A percentile compares a stretch with the other conserved stretches of the same genome.
Conservation (phyloP, 768 basidiomycete genomes). For the Hypsizygus marmoreus region DNA sequence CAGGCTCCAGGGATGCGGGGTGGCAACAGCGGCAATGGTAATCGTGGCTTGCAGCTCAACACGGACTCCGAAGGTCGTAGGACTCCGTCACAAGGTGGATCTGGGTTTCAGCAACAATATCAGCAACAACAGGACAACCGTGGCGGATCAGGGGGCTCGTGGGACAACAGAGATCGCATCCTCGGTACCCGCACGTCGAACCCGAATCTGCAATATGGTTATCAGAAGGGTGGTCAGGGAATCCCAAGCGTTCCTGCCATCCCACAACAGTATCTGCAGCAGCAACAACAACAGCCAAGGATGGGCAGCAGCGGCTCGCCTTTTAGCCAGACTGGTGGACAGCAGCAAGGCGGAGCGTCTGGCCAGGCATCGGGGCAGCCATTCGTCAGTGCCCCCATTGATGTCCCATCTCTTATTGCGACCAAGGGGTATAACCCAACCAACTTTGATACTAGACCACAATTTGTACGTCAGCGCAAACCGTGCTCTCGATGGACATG, state of each 20-base stretch:
- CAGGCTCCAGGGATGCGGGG: slow-evolving; percentile 39
- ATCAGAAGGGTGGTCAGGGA: slow-evolving; percentile 47
- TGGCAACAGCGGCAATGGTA: slow-evolving; percentile 39
- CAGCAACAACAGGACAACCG: slow-evolving; percentile 34
- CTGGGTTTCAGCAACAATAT: slow-evolving; percentile 34
- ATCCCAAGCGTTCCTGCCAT: slow-evolving; percentile 73
- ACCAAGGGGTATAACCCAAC: slow-evolving; percentile 91
- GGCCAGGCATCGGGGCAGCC: slow-evolving; percentile 46
- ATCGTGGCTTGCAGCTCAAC: slow-evolving; percentile 52
- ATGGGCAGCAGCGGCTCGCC: slow-evolving; percentile 37
- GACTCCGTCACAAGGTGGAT: slow-evolving; percentile 47
- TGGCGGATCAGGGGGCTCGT: slow-evolving; percentile 38
- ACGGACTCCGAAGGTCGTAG: slow-evolving; percentile 71
- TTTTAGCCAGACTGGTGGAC: slow-evolving; percentile 33
- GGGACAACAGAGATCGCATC: slow-evolving; percentile 70
- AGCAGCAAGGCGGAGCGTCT: slow-evolving; percentile 21
- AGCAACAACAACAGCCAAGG: slow-evolving; percentile 47
- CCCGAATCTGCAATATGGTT: slow-evolving; percentile 66
- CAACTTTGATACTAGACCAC: slow-evolving; percentile 79
- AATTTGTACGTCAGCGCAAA: slow-evolving; percentile 55
- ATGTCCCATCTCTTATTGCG: slow-evolving; percentile 82
- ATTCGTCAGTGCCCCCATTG: slow-evolving; percentile 69
- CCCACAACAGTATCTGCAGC: slow-evolving; percentile 71
- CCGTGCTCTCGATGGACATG: slow-evolving; percentile 7
- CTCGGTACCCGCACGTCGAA: slow-evolving; percentile 63